These are phyloP conservation scores for Eremothecium sinecaudum DNA, from an alignment of 1,139 yeast genomes.

Conservation along the genomic window DNA sequence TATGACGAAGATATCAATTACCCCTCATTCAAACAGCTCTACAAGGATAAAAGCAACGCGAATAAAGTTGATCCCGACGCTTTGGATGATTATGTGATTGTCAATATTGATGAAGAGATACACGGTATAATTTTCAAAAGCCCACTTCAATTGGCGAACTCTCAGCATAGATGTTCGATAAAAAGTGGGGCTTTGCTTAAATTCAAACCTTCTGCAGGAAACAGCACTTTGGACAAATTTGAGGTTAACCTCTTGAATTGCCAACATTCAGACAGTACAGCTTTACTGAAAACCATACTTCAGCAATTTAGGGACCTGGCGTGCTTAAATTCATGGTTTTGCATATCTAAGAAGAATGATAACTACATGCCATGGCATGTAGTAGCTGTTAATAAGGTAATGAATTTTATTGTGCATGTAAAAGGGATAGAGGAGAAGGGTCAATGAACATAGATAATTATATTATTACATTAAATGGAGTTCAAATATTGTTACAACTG, in stretches of 20 bases:
- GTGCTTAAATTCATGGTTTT: constrained; percentile 36
- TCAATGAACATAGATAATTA: too few species aligned
- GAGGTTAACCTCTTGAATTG: constrained; percentile 65
- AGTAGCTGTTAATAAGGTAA: constrained; percentile 59
- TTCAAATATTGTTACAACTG: not conserved
- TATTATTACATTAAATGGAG: too few species aligned
- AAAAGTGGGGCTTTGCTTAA: constrained; percentile 63
- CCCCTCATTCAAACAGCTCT: constrained; percentile 31
- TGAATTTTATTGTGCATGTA: constrained; percentile 39
- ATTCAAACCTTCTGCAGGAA: constrained; percentile 28
- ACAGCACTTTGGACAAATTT: constrained; percentile 32
- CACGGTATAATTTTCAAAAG: constrained; percentile 55
- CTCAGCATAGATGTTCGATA: constrained; percentile 62
- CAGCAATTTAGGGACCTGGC: constrained; percentile 61
- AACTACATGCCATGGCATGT: constrained; percentile 75
- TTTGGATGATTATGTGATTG: constrained; percentile 36
- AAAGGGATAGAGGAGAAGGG: constrained; percentile 16
- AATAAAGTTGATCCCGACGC: constrained; percentile 14
- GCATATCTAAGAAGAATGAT: constrained; percentile 32
- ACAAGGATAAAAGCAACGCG: constrained; percentile 19
- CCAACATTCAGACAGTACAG: constrained; percentile 50
- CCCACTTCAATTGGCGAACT: constrained; percentile 57
- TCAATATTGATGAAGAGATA: constrained; percentile 47
- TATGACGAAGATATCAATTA: constrained; percentile 29
- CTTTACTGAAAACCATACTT: constrained; percentile 49